Conservation (phyloP, 108 stramenopile genomes). For the Epithemia pelagica region DNA sequence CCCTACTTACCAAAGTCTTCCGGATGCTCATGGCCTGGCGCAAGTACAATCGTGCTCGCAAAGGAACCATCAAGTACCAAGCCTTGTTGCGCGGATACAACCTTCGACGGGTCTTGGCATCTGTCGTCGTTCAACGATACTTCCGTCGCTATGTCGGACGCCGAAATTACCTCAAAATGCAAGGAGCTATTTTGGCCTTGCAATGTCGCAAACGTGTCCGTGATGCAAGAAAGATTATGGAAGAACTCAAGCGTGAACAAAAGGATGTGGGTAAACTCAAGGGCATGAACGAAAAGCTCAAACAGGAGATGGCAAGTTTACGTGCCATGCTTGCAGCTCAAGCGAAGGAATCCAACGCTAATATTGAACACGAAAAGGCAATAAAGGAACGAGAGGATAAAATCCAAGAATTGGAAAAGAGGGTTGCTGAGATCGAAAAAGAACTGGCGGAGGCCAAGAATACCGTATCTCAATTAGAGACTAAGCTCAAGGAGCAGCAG, state of each 20-base stretch:
- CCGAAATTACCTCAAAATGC: conserved; percentile 40
- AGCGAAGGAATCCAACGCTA: conserved; percentile 61
- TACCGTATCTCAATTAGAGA: conserved; percentile 60
- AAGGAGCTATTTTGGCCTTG: conserved; percentile 62
- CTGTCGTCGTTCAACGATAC: conserved; percentile 56
- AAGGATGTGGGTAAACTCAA: conserved; percentile 85
- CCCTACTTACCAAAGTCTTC: conserved; percentile 71
- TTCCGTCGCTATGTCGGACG: conserved; percentile 33
- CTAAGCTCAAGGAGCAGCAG: conserved; percentile 40
- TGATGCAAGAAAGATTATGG: conserved; percentile 49
- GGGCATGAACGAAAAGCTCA: conserved; percentile 81
- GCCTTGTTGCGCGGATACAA: conserved; percentile 60
- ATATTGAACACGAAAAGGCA: conserved; percentile 42
- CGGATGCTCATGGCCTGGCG: conserved; percentile 65
- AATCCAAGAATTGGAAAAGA: conserved; percentile 62
- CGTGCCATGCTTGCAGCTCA: conserved; percentile 87
- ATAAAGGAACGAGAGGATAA: conserved; percentile 60
- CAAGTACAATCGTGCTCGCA: conserved; percentile 36
- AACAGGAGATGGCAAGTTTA: conserved; percentile 86
- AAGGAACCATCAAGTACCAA: conserved; percentile 64
- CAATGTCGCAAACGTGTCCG: conserved; percentile 62
- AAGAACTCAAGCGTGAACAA: conserved; percentile 65
- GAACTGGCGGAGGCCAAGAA: conserved; percentile 65
- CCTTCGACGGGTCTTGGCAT: conserved; percentile 45
- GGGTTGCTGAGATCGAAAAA: conserved; percentile 66